These are phyloP conservation scores for Lactifluus hygrophoroides DNA, from an alignment of 768 basidiomycete genomes.

Conservation along the genomic window DNA sequence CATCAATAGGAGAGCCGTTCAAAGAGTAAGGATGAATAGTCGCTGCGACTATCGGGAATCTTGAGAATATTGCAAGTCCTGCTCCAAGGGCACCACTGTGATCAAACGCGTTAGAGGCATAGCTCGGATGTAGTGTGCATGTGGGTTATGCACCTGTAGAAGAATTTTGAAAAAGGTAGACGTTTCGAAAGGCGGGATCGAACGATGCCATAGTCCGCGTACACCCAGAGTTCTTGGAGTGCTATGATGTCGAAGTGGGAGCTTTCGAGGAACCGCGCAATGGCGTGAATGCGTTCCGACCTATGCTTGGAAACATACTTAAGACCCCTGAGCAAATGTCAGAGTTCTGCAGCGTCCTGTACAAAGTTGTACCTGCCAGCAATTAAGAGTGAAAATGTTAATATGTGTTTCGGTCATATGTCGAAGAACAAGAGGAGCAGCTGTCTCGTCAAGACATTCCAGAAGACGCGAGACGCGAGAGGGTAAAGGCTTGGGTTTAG, in stretches of 20 bases:
- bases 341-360: background rate
- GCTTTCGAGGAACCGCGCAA: conserved; percentile 54
- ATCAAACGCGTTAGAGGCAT: background rate
- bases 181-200: conserved; percentile 42
- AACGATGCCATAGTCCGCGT: conserved; percentile 67
- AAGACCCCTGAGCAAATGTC: conserved; percentile 55
- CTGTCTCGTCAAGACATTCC: too few relatives aligned
- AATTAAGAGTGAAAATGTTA: conserved; percentile 65
- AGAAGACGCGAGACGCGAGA: too few relatives aligned
- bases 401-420: conserved; percentile 37
- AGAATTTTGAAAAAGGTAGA: conserved; percentile 72
- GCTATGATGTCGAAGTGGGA: conserved; percentile 70
- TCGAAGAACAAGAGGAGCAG: too few relatives aligned
- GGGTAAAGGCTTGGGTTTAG: background rate
- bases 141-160: conserved; percentile 49
- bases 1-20: conserved; percentile 77
- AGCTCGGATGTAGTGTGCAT: background rate
- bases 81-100: conserved; percentile 84
- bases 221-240: conserved; percentile 86
- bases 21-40: conserved; percentile 72
- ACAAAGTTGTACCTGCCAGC: conserved; percentile 46
- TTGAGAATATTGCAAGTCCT: conserved; percentile 82
- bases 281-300: conserved; percentile 59
- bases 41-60: conserved; percentile 67
- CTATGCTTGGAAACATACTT: conserved; percentile 78